phyloP scores from a whole-genome alignment of 2,329 filamentous ascomycete genomes.

The Penicillium sp. region DNA sequence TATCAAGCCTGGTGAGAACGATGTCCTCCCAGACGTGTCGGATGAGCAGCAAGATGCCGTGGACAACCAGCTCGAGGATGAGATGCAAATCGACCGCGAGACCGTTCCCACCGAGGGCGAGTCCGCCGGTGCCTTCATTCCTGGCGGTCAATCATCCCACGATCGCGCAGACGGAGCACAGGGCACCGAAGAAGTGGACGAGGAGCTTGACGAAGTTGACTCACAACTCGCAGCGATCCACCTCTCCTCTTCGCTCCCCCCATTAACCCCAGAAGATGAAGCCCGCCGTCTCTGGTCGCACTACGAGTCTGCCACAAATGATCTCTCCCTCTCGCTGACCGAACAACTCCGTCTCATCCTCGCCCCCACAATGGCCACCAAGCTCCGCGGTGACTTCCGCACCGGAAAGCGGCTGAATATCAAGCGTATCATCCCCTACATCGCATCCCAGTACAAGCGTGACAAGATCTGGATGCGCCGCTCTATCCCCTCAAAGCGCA shows the following conservation, averaged over 20 bases:
- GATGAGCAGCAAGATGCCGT: conserved; percentile 40
- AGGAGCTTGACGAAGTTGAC: conserved; percentile 49
- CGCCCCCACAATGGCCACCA: conserved; percentile 89
- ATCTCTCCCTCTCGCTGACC: conserved; percentile 82
- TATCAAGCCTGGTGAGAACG: conserved; percentile 53
- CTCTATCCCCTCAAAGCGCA: conserved; percentile 83
- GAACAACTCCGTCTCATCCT: conserved; percentile 95
- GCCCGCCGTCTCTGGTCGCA: conserved; percentile 77
- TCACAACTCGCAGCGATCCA: conserved; percentile 69
- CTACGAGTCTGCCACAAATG: conserved; percentile 80
- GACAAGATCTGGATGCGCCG: conserved; percentile 99
- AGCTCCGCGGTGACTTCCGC: conserved; percentile 92
- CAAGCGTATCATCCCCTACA: conserved; percentile 99
- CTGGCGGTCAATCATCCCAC: conserved; percentile 44
- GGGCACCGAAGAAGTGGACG: conserved; percentile 44
- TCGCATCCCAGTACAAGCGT: conserved; percentile 95
- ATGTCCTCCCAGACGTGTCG: conserved; percentile 56
- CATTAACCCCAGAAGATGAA: conserved; percentile 49
- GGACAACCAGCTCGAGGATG: conserved; percentile 49
- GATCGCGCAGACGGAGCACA: conserved; percentile 26
- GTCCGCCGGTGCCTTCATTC: conserved; percentile 52
- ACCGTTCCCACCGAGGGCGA: conserved; percentile 38
- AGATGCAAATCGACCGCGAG: conserved; percentile 42
- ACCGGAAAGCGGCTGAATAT: conserved; percentile 98
- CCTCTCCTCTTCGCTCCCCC: conserved; percentile 53